Conservation (phyloP, 768 basidiomycete species). For the Trametes cubensis region DNA sequence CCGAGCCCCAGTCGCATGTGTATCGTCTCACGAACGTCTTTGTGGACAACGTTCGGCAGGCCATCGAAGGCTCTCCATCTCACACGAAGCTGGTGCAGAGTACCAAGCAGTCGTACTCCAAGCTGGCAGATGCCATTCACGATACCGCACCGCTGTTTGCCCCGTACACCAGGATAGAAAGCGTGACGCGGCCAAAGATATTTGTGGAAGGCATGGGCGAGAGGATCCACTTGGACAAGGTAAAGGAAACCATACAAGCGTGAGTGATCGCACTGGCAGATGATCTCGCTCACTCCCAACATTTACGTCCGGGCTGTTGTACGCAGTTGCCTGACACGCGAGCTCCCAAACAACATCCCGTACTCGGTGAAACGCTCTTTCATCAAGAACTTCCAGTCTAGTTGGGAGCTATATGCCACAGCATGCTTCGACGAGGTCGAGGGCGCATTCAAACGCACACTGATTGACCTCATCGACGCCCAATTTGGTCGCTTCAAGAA, state of each 20-base stretch:
- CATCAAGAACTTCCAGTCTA: constrained; percentile 40
- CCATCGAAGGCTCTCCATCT: constrained; percentile 21
- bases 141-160: constrained; percentile 46
- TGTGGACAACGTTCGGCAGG: constrained; percentile 8
- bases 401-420: constrained; percentile 41
- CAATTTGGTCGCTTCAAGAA: constrained; percentile 44
- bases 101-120: constrained; percentile 37
- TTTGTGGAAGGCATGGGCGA: neutral
- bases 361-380: constrained; percentile 44
- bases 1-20: constrained; percentile 25
- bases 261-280: constrained; percentile 24
- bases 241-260: constrained; percentile 40
- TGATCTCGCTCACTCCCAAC: neutral
- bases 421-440: constrained; percentile 41
- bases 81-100: constrained; percentile 41
- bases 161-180: constrained; percentile 25
- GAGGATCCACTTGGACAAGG: constrained; percentile 34
- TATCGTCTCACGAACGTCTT: constrained; percentile 24
- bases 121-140: constrained; percentile 40
- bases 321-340: constrained; percentile 42
- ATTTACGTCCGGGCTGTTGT: neutral
- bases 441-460: constrained; percentile 34
- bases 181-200: constrained; percentile 4
- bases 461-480: constrained; percentile 32
- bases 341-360: constrained; percentile 49